These are phyloP conservation scores for Starmerella lactis-condensi DNA, from an alignment of 805 yeast species.

Conservation along the genomic window DNA sequence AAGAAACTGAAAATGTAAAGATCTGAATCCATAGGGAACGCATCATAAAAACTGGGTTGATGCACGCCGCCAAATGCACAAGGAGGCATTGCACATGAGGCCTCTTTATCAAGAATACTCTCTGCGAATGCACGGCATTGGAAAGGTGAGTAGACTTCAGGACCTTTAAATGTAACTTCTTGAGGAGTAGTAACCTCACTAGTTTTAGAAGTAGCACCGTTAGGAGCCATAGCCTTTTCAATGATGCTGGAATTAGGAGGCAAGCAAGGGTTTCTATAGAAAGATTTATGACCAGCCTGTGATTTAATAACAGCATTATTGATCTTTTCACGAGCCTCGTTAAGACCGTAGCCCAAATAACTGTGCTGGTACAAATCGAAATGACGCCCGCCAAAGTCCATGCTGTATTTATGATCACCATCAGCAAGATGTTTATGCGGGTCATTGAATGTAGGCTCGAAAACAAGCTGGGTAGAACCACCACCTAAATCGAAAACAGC, in stretches of 20 bases:
- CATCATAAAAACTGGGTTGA: slow-evolving; percentile 73
- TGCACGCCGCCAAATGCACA: slow-evolving; percentile 96
- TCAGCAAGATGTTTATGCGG: slow-evolving; percentile 36
- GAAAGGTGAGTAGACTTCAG: slow-evolving; percentile 44
- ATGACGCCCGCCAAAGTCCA: slow-evolving; percentile 62
- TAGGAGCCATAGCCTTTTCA: slow-evolving; percentile 40
- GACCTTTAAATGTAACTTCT: slow-evolving; percentile 44
- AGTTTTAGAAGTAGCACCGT: slow-evolving; percentile 19
- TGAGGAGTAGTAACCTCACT: slow-evolving; percentile 10
- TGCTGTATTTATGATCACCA: slow-evolving; percentile 74
- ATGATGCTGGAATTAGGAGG: slow-evolving; percentile 53
- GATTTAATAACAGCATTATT: slow-evolving; percentile 44
- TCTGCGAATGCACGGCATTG: slow-evolving; percentile 83
- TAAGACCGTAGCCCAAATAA: slow-evolving; percentile 88
- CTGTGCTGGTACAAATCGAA: slow-evolving; percentile 81
- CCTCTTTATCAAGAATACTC: slow-evolving; percentile 61
- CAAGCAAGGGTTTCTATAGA: slow-evolving; percentile 55
- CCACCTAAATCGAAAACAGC: slow-evolving; percentile 98
- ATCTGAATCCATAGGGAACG: slow-evolving; percentile 57
- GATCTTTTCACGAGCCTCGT: slow-evolving; percentile 78
- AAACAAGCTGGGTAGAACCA: slow-evolving; percentile 95
- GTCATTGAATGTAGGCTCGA: slow-evolving; percentile 60
- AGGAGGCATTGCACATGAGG: slow-evolving; percentile 53
- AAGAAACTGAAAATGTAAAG: slow-evolving; percentile 84
- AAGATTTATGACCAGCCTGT: slow-evolving; percentile 23